These are phyloP conservation scores for Debaryomyces castellii DNA, from an alignment of 805 yeast genomes.

Conservation along the genomic window DNA sequence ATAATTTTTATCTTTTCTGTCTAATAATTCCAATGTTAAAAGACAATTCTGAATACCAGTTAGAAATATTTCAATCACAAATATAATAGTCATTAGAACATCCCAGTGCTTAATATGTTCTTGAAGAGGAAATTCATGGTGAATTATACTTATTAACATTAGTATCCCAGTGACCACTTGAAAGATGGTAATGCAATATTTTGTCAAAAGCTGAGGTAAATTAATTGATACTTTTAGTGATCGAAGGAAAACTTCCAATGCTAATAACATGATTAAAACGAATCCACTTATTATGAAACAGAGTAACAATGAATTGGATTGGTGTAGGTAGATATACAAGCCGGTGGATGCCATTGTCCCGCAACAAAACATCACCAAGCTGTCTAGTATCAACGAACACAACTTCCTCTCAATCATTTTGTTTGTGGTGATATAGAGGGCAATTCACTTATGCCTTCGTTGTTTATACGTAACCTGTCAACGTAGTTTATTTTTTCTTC, in stretches of 20 bases:
- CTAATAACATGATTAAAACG: conserved; percentile 1
- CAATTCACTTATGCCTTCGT: not conserved
- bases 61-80: conserved; percentile 9
- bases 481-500: no score
- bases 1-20: not conserved
- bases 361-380: not conserved
- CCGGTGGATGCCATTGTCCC: not conserved
- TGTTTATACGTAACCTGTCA: no score
- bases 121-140: not conserved
- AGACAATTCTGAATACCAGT: conserved; percentile 7
- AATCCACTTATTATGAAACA: conserved; percentile 6
- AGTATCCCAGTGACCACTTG: conserved; percentile 11
- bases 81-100: conserved; percentile 5
- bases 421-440: not conserved
- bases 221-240: not conserved
- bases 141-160: conserved; percentile 3
- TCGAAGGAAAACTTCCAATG: conserved; percentile 3
- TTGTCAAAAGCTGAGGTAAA: conserved; percentile 5
- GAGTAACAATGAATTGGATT: not conserved
- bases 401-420: not conserved
- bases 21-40: not conserved
- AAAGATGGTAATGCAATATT: conserved; percentile 6
- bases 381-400: not conserved
- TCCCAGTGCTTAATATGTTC: conserved; percentile 1
- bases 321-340: not conserved